phyloP scores from a whole-genome alignment of 306 rosid genomes.

The Corylus americana region DNA sequence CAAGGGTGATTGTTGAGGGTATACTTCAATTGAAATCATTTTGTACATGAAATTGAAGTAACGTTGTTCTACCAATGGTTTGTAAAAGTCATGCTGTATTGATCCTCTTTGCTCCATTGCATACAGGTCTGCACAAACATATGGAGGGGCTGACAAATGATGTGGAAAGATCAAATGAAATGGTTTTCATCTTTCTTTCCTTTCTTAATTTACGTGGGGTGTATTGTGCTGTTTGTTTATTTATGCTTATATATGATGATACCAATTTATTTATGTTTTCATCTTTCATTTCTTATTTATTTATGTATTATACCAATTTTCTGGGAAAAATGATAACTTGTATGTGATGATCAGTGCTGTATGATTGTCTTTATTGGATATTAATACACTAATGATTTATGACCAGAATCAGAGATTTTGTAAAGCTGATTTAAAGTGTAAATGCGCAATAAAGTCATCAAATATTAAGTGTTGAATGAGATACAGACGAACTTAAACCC shows the following conservation, averaged over 20 bases:
- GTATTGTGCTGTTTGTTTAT: neutral
- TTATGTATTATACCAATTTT: neutral
- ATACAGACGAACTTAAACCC: neutral
- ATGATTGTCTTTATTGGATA: neutral
- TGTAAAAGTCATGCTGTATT: constrained; percentile 22
- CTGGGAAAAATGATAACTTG: neutral
- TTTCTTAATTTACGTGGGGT: neutral
- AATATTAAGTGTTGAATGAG: neutral
- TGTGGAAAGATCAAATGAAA: constrained; percentile 89
- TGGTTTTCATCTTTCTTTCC: constrained; percentile 50
- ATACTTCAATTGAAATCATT: neutral
- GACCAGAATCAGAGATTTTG: neutral
- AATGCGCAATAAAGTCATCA: neutral
- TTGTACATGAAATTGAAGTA: neutral
- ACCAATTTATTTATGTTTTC: no score
- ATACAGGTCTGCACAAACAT: constrained; percentile 70
- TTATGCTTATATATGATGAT: no score
- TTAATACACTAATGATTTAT: neutral
- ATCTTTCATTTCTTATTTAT: neutral
- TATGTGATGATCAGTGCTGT: neutral
- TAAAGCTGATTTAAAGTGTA: neutral
- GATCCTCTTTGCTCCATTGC: constrained; percentile 16
- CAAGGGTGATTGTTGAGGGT: neutral
- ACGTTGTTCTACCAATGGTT: neutral
- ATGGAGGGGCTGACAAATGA: constrained; percentile 88